phyloP scores from a whole-genome alignment of 1,284 basidiomycete species.

The Ustilago esculenta region DNA sequence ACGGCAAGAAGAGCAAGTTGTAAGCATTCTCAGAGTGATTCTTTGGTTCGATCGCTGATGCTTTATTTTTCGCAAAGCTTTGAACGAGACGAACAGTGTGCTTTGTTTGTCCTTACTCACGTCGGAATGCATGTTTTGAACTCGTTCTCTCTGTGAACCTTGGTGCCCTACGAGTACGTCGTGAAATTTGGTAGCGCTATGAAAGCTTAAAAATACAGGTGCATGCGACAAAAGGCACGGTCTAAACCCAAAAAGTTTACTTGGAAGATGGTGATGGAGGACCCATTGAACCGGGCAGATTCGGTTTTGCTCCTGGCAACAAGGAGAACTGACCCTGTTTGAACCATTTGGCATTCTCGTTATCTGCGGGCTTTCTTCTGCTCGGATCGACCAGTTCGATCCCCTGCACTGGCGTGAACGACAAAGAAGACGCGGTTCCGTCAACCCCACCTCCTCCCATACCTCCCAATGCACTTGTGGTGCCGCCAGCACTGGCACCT shows the following conservation, averaged over 20 bases:
- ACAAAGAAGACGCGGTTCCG: conserved; percentile 88
- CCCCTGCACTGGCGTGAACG: conserved; percentile 93
- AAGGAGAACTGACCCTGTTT: conserved; percentile 66
- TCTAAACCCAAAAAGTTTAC: neutral
- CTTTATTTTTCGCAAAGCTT: too few relatives aligned
- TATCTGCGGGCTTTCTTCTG: conserved; percentile 56
- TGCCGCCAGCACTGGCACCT: conserved; percentile 59
- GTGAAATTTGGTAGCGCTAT: neutral
- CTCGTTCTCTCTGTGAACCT: too few relatives aligned
- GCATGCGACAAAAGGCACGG: neutral
- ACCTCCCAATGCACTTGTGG: conserved; percentile 69
- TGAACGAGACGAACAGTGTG: too few relatives aligned
- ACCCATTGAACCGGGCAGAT: conserved; percentile 30
- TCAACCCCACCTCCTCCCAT: conserved; percentile 6
- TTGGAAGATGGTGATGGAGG: conserved; percentile 23
- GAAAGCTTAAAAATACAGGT: conserved; percentile 22
- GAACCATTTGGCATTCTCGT: conserved; percentile 68
- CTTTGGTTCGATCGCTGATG: too few relatives aligned
- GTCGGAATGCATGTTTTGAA: too few relatives aligned
- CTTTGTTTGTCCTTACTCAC: too few relatives aligned
- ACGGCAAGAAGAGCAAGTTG: conserved; percentile 26
- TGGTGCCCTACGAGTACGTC: too few relatives aligned
- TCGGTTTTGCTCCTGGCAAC: conserved; percentile 39
- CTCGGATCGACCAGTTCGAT: conserved; percentile 69
- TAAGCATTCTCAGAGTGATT: conserved; percentile 3